phyloP scores from a whole-genome alignment of 257 asterid species.

The Solanum stenotomum region DNA sequence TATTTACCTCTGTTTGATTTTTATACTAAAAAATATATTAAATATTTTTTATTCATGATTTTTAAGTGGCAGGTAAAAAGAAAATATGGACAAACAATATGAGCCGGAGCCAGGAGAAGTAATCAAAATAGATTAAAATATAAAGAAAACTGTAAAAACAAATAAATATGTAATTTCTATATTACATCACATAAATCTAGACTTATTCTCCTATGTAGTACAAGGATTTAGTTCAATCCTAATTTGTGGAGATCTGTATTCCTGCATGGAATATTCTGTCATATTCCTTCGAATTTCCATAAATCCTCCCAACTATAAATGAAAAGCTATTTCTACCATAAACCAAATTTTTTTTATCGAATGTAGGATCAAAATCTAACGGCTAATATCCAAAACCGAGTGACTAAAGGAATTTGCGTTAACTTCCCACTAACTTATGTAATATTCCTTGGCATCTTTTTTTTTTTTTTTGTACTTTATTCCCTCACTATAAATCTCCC shows the following conservation, averaged over 20 bases:
- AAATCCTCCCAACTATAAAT: not conserved
- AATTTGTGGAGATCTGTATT: not conserved
- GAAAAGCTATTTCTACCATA: not conserved
- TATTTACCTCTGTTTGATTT: no score
- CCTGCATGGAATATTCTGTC: slow-evolving; percentile 6
- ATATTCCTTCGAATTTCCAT: not conserved
- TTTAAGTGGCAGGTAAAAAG: no score
- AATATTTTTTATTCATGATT: no score
- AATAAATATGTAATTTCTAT: not conserved
- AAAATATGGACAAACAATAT: no score
- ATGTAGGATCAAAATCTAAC: slow-evolving; percentile 15
- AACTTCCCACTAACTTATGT: not conserved
- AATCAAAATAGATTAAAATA: no score
- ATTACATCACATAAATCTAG: no score
- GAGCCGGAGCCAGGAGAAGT: no score
- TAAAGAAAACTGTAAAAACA: not conserved
- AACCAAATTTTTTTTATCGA: not conserved
- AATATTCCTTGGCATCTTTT: slow-evolving; percentile 46
- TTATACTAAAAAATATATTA: no score
- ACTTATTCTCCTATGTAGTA: no score
- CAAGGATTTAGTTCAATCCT: not conserved
- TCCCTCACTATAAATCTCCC: not conserved
- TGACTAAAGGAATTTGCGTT: not conserved
- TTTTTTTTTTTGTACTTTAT: not conserved
- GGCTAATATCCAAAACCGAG: not conserved